Conservation (phyloP, 208 protist genomes). For the Kentomonas sorsogonicus region DNA sequence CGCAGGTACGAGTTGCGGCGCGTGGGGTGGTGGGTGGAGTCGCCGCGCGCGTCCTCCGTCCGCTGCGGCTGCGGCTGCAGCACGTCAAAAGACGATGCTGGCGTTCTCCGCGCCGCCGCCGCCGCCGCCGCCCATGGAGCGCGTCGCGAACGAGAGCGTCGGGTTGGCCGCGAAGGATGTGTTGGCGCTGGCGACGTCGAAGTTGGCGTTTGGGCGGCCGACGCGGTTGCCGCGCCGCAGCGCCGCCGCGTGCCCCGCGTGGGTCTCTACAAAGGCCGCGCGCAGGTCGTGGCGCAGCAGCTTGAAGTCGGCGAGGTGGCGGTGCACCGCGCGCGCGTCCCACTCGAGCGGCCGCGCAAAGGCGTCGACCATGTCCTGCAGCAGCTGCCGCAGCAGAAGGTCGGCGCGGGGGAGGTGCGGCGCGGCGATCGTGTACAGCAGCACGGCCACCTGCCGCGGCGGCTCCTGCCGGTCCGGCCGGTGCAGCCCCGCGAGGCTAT, state of each 20-base stretch:
- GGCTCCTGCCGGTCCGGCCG: not conserved
- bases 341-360: conserved; percentile 29
- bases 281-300: conserved; percentile 25
- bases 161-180: no score
- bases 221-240: conserved; percentile 23
- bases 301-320: conserved; percentile 32
- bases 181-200: no score
- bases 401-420: conserved; percentile 29
- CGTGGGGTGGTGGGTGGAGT: no score
- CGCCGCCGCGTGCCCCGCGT: conserved; percentile 28
- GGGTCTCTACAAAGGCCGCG: conserved; percentile 21
- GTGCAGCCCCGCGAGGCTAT: conserved; percentile 15
- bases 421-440: conserved; percentile 5
- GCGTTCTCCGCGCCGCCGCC: no score
- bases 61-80: no score
- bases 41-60: no score
- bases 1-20: no score
- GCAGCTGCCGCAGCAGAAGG: conserved; percentile 13
- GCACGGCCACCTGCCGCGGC: not conserved
- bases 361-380: conserved; percentile 51
- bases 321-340: conserved; percentile 16
- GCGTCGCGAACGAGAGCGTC: no score
- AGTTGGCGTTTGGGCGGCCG: no score
- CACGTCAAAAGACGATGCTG: no score
- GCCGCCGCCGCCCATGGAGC: no score